Evolutionary conservation across 352 stramenopile species (phyloP).

Genomic region (Pythium angustatum): DNA sequence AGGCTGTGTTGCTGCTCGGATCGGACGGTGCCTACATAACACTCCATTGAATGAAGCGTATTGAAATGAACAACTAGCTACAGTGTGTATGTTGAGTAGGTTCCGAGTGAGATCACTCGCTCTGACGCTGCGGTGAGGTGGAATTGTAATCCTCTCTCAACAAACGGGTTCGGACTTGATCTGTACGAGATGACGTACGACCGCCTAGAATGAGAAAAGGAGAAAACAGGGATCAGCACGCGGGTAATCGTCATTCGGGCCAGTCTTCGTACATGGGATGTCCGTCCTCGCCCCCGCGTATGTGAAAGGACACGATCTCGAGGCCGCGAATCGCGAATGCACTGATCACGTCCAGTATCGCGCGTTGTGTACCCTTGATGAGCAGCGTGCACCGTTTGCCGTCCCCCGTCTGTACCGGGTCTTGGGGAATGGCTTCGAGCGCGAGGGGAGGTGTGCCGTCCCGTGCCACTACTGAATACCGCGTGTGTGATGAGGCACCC

Average conservation of each 20-base stretch:
- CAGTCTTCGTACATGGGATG: not conserved
- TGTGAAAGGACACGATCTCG: constrained; percentile 7
- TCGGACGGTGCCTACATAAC: too few species aligned
- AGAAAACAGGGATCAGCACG: too few species aligned
- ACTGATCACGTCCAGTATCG: constrained; percentile 11
- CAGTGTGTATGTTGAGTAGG: not conserved
- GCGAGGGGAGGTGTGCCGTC: not conserved
- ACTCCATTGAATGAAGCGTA: not conserved
- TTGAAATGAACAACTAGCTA: not conserved
- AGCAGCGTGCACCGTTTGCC: not conserved
- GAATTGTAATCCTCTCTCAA: not conserved
- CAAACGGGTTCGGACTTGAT: not conserved
- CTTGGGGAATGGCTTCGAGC: not conserved
- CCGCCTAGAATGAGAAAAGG: not conserved
- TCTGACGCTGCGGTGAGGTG: not conserved
- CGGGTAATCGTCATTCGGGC: not conserved
- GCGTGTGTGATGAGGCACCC: not conserved
- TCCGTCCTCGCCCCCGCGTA: not conserved
- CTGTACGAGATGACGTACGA: constrained; percentile 6
- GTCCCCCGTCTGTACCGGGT: too few species aligned
- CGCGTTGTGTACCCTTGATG: not conserved
- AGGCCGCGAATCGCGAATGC: constrained; percentile 2
- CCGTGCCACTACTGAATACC: constrained; percentile 1
- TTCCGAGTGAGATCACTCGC: not conserved
- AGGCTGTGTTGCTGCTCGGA: too few species aligned